Conservation (phyloP, 2,329 filamentous ascomycete genomes). For the Xylaria sp. region DNA sequence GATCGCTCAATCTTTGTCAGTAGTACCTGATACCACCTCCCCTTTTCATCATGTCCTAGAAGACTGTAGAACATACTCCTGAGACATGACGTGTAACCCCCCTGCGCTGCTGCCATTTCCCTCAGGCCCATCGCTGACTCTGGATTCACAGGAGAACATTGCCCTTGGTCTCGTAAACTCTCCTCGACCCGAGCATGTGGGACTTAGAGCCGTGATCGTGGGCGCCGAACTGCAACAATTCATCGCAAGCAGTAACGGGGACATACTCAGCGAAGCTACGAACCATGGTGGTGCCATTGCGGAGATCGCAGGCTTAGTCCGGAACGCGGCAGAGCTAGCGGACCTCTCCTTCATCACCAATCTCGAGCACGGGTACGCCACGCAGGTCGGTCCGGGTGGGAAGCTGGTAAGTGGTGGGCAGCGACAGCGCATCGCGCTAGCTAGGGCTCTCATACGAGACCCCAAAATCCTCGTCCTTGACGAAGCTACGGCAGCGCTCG, state of each 20-base stretch:
- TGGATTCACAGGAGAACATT: constrained; percentile 42
- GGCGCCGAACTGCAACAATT: constrained; percentile 48
- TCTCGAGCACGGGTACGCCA: constrained; percentile 57
- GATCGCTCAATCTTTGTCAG: constrained; percentile 46
- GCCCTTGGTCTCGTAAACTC: constrained; percentile 53
- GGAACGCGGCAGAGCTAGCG: constrained; percentile 54
- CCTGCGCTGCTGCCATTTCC: background rate
- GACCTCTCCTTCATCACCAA: constrained; percentile 56
- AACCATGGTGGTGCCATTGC: constrained; percentile 26
- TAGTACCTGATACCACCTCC: constrained; percentile 29
- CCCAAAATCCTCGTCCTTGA: constrained; percentile 62
- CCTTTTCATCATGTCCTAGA: background rate
- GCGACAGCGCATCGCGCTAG: constrained; percentile 62
- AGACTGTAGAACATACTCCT: background rate
- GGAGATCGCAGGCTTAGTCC: constrained; percentile 51
- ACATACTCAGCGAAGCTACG: constrained; percentile 26
- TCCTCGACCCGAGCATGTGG: constrained; percentile 41
- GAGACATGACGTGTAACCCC: too few species aligned
- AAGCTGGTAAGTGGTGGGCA: constrained; percentile 62
- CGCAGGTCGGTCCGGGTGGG: constrained; percentile 56
- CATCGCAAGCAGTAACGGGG: constrained; percentile 37
- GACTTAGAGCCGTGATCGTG: constrained; percentile 44
- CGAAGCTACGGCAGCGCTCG: constrained; percentile 63
- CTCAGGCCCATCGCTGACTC: background rate
- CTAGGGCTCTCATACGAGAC: constrained; percentile 59